phyloP scores from a whole-genome alignment of 257 asterid species.

The Fraxinus anomala region DNA sequence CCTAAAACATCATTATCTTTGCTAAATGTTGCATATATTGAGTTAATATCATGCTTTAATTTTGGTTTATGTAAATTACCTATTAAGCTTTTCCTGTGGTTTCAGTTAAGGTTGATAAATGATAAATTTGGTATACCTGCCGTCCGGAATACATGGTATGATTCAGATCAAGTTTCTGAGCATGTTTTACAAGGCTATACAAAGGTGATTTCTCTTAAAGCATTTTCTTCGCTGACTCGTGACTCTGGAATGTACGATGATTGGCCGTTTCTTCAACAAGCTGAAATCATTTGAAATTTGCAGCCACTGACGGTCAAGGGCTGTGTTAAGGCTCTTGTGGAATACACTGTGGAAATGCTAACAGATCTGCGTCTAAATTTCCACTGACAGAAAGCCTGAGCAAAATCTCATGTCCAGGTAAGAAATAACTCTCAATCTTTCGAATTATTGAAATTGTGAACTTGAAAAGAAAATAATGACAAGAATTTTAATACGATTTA shows the following conservation, averaged over 20 bases:
- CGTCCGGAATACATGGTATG: conserved; percentile 77
- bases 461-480: not conserved
- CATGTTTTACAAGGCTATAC: conserved; percentile 79
- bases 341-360: conserved; percentile 70
- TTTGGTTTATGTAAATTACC: not conserved
- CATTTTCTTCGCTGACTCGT: conserved; percentile 7
- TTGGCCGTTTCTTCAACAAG: not conserved
- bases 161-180: conserved; percentile 75
- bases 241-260: not conserved
- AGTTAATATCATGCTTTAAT: not conserved
- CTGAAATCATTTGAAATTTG: conserved; percentile 19
- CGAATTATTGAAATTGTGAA: conserved; percentile 9
- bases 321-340: conserved; percentile 89
- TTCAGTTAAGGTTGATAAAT: conserved; percentile 74
- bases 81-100: conserved; percentile 16
- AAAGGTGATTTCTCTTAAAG: conserved; percentile 51
- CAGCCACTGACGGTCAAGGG: conserved; percentile 88
- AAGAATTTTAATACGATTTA: not conserved
- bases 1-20: not conserved
- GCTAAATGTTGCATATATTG: not conserved
- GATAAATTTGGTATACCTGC: conserved; percentile 70
- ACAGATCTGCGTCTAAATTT: conserved; percentile 54
- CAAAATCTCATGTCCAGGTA: conserved; percentile 91
- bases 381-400: conserved; percentile 57
- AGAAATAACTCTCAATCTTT: conserved; percentile 34